Evolutionary conservation across 1,284 basidiomycete species (phyloP).

Genomic region (Pyrrhoderma lamaoense): DNA sequence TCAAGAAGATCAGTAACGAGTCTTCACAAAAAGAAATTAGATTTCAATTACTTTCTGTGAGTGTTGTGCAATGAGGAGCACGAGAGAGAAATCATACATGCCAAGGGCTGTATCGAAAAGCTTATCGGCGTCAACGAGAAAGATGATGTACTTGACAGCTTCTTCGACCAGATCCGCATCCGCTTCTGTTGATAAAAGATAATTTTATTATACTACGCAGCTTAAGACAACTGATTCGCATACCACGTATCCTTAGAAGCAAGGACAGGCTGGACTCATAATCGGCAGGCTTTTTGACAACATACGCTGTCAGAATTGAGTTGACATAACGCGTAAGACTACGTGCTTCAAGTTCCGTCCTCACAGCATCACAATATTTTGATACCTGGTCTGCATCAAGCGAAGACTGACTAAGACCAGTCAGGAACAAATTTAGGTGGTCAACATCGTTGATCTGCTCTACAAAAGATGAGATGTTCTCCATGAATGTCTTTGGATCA

Average conservation of each 20-base stretch:
- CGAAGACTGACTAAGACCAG: conserved; percentile 64
- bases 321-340: conserved; percentile 82
- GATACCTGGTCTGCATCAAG: conserved; percentile 54
- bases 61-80: conserved; percentile 94
- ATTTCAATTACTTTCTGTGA: conserved; percentile 75
- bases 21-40: background rate
- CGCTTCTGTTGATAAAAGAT: conserved; percentile 39
- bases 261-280: conserved; percentile 80
- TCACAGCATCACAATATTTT: conserved; percentile 74
- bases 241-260: conserved; percentile 75
- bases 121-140: conserved; percentile 88
- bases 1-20: conserved; percentile 5
- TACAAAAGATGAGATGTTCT: conserved; percentile 59
- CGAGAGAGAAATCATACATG: conserved; percentile 97
- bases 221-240: conserved; percentile 8
- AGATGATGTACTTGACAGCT: conserved; percentile 97
- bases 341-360: conserved; percentile 61
- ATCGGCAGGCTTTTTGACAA: conserved; percentile 88
- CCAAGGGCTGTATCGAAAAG: conserved; percentile 94
- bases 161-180: conserved; percentile 83
- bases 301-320: conserved; percentile 87
- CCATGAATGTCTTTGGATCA: conserved; percentile 61
- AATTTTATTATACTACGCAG: background rate
- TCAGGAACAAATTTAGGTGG: conserved; percentile 89
- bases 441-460: conserved; percentile 87